A percentile compares a stretch with the other conserved stretches of the same genome.
phyloP scores from a whole-genome alignment of 371 early-diverging fungal species.

The Dinochytrium kinnereticum region DNA sequence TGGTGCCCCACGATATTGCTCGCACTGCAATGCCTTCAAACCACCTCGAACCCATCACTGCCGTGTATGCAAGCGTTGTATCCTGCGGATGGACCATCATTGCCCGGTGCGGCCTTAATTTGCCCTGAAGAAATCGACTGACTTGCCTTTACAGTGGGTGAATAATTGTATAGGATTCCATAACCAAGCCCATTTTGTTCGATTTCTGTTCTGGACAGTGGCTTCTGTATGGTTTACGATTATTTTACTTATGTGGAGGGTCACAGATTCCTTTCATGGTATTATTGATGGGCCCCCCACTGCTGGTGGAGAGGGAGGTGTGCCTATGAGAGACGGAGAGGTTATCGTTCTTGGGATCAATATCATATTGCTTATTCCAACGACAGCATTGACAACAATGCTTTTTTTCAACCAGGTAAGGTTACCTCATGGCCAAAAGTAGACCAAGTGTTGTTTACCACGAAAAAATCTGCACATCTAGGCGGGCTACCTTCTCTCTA shows the following conservation, averaged over 20 bases:
- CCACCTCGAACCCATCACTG: conserved; percentile 60
- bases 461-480: conserved; percentile 60
- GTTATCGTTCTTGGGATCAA: conserved; percentile 53
- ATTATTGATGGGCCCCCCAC: conserved; percentile 10
- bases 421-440: background rate
- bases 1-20: conserved; percentile 9
- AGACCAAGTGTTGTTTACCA: conserved; percentile 58
- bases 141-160: conserved; percentile 11
- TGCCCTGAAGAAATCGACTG: background rate
- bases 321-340: conserved; percentile 31
- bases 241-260: conserved; percentile 6
- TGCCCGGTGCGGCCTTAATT: conserved; percentile 53
- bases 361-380: conserved; percentile 33
- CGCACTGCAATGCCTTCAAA: conserved; percentile 13
- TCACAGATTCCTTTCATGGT: conserved; percentile 15
- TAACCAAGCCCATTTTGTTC: conserved; percentile 87
- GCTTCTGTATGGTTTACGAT: conserved; percentile 16
- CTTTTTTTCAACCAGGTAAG: conserved; percentile 34
- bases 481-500: conserved; percentile 58
- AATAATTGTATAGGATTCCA: conserved; percentile 88
- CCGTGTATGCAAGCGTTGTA: conserved; percentile 57
- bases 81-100: conserved; percentile 72
- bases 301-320: background rate
- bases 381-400: conserved; percentile 28
- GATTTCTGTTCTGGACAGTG: conserved; percentile 64